Percentiles rank a stretch among this genome's conserved stretches.
phyloP scores from a whole-genome alignment of 805 yeast genomes.

The Ogataea saltuana region DNA sequence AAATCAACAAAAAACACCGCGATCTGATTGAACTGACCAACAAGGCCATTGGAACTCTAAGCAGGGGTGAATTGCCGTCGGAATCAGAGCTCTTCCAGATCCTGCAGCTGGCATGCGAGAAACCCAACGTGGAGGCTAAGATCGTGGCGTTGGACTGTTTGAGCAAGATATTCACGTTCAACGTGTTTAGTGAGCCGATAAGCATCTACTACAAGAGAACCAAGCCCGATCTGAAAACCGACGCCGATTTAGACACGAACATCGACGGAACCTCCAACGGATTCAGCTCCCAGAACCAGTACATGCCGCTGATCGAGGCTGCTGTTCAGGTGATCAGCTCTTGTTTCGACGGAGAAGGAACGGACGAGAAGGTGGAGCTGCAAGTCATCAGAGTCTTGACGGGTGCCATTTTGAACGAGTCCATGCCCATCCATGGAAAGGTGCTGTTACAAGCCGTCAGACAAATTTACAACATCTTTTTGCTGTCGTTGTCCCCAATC shows the following conservation, averaged over 20 bases:
- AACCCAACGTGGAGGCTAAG: slow-evolving; percentile 62
- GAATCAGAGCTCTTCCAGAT: slow-evolving; percentile 72
- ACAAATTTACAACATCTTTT: slow-evolving; percentile 89
- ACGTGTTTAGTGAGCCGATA: slow-evolving; percentile 62
- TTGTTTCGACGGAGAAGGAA: slow-evolving; percentile 89
- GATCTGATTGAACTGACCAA: slow-evolving; percentile 39
- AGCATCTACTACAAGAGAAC: slow-evolving; percentile 44
- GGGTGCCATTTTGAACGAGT: slow-evolving; percentile 80
- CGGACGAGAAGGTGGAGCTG: slow-evolving; percentile 84
- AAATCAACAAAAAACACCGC: slow-evolving; percentile 45
- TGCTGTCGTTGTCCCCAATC: slow-evolving; percentile 74
- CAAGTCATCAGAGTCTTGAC: slow-evolving; percentile 92
- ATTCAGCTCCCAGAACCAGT: slow-evolving; percentile 23
- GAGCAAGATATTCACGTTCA: slow-evolving; percentile 85
- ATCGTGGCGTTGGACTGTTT: slow-evolving; percentile 79
- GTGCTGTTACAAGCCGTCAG: slow-evolving; percentile 86
- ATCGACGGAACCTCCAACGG: slow-evolving; percentile 39
- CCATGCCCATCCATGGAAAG: slow-evolving; percentile 86
- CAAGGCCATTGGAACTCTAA: slow-evolving; percentile 45
- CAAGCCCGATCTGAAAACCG: slow-evolving; percentile 31
- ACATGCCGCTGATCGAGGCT: slow-evolving; percentile 67
- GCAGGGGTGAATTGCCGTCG: slow-evolving; percentile 42
- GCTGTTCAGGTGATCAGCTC: slow-evolving; percentile 82
- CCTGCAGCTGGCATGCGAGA: slow-evolving; percentile 71
- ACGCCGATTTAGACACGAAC: slow-evolving; percentile 45